A percentile compares a stretch with the other conserved stretches of the same genome.
These are phyloP conservation scores for Rhizophagus prolifer DNA, from an alignment of 192 early-diverging fungal genomes.

Conservation along the genomic window DNA sequence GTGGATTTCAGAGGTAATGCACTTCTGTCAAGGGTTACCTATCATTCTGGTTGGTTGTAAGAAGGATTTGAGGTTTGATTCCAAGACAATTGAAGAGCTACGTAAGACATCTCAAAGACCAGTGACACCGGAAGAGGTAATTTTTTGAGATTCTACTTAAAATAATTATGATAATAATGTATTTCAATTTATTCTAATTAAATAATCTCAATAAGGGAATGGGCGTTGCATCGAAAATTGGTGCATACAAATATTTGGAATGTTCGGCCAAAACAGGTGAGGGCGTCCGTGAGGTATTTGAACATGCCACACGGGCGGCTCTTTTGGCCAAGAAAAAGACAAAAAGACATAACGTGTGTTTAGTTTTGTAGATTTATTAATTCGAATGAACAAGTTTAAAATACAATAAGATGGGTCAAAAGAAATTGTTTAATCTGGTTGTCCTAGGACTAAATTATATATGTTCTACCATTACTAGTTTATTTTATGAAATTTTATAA, in stretches of 20 bases:
- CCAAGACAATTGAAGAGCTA: constrained; percentile 72
- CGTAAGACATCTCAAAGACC: constrained; percentile 72
- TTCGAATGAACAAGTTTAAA: neutral
- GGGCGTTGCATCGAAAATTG: constrained; percentile 71
- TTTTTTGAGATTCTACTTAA: neutral
- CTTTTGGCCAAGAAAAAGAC: constrained; percentile 43
- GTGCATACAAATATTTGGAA: constrained; percentile 81
- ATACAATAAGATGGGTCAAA: neutral
- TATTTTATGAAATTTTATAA: too few relatives aligned
- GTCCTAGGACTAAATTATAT: too few relatives aligned
- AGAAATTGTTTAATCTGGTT: neutral
- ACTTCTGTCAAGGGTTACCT: constrained; percentile 83
- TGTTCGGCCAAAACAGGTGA: constrained; percentile 78
- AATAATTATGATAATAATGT: neutral
- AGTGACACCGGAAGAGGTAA: constrained; percentile 71
- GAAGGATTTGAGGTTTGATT: constrained; percentile 86
- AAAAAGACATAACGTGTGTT: constrained; percentile 14
- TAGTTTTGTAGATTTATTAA: neutral
- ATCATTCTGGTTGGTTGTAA: constrained; percentile 87
- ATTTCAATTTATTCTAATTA: neutral
- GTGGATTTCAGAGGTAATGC: constrained; percentile 89
- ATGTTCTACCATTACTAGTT: too few relatives aligned
- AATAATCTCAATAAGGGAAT: constrained; percentile 50
- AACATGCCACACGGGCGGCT: constrained; percentile 80
- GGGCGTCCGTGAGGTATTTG: constrained; percentile 86